Evolutionary conservation across 345 rosid genomes (phyloP).

Genomic region (Rhizophora mangle): DNA sequence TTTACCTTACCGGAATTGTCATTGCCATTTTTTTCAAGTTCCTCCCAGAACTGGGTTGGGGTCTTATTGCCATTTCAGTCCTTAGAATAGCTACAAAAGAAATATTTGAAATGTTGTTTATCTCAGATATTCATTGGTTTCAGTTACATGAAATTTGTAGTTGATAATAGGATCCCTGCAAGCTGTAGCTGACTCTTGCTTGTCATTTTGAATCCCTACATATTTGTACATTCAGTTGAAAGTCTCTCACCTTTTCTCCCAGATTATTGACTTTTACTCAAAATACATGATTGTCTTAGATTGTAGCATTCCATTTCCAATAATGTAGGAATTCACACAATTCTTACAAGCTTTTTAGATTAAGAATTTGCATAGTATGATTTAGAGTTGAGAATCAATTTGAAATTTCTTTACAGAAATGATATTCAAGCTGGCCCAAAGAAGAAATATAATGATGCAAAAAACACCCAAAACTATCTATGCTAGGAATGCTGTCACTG

Average conservation of each 20-base stretch:
- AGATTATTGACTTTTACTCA: neutral
- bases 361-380: neutral
- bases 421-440: no score
- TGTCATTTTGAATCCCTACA: neutral
- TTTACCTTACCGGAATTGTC: no score
- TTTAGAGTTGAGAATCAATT: conserved; percentile 17
- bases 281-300: neutral
- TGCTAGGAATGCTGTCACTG: conserved; percentile 19
- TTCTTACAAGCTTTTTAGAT: neutral
- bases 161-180: neutral
- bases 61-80: conserved; percentile 15
- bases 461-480: no score
- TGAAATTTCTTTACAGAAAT: conserved; percentile 38
- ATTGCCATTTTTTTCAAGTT: no score
- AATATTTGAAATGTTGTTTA: no score
- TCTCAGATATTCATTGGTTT: neutral
- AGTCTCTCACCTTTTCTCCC: conserved; percentile 4
- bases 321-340: no score
- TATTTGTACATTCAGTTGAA: neutral
- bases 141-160: neutral
- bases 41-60: neutral
- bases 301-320: neutral
- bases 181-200: neutral
- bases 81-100: neutral
- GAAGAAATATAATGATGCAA: no score